Percentiles rank a stretch among this genome's conserved stretches.
Conservation (phyloP, 768 basidiomycete genomes). For the Lanmaoa pseudosensibilis region DNA sequence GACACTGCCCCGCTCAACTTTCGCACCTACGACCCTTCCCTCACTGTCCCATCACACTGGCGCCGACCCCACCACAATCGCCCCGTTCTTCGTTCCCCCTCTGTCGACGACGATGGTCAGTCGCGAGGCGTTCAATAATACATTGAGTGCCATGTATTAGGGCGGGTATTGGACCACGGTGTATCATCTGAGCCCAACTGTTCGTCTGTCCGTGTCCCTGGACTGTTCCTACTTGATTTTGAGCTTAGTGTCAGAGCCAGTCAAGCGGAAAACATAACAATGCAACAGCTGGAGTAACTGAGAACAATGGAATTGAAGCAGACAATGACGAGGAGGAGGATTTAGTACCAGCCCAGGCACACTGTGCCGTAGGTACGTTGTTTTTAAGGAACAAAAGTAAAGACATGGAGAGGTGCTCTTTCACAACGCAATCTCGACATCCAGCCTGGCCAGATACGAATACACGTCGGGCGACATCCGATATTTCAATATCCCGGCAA, state of each 20-base stretch:
- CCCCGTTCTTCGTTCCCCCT: slow-evolving; percentile 32
- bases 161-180: slow-evolving; percentile 85
- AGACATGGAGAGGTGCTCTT: not conserved
- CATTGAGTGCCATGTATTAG: slow-evolving; percentile 83
- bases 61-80: slow-evolving; percentile 7
- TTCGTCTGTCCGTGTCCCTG: not conserved
- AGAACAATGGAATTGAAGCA: slow-evolving; percentile 27
- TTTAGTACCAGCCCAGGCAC: slow-evolving; percentile 31
- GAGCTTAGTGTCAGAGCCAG: slow-evolving; percentile 35
- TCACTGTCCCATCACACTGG: slow-evolving; percentile 37
- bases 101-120: slow-evolving; percentile 43
- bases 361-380: not conserved
- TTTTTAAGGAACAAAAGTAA: not conserved
- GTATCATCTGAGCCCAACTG: slow-evolving; percentile 59
- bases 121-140: slow-evolving; percentile 73
- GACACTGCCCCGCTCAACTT: slow-evolving; percentile 70
- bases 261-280: slow-evolving; percentile 16
- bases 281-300: slow-evolving; percentile 30
- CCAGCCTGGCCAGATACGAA: slow-evolving; percentile 79
- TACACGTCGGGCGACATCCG: slow-evolving; percentile 90
- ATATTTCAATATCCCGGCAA: slow-evolving; percentile 85
- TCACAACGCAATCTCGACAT: slow-evolving; percentile 81
- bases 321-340: slow-evolving; percentile 25
- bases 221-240: slow-evolving; percentile 1
- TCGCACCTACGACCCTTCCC: slow-evolving; percentile 65